Evolutionary conservation across 805 yeast genomes (phyloP).

Genomic region (Komagataella mondaviorum): DNA sequence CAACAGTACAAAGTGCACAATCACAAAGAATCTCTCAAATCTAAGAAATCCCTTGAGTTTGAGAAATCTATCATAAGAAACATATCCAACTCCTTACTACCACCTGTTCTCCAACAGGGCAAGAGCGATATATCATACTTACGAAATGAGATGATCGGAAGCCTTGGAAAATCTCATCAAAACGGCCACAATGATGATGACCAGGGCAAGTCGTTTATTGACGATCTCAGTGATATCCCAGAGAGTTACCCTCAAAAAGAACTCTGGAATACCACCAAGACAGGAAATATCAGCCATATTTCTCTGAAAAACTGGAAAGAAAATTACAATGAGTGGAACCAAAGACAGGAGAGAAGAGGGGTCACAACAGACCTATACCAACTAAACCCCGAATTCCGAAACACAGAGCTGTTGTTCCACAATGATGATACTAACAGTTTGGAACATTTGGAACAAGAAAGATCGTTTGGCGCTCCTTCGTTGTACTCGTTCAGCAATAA

Average conservation of each 20-base stretch:
- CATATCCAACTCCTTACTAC: constrained; percentile 3
- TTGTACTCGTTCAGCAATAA: not conserved
- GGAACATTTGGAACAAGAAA: not conserved
- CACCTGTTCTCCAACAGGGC: constrained; percentile 5
- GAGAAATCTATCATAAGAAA: constrained; percentile 2
- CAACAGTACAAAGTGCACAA: not conserved
- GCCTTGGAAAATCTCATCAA: not conserved
- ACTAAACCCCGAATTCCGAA: not conserved
- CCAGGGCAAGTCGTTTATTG: not conserved
- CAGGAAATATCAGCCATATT: not conserved
- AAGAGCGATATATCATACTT: constrained; percentile 2
- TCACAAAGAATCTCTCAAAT: not conserved
- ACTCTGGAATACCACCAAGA: not conserved
- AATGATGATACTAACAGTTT: not conserved
- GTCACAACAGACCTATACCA: not conserved
- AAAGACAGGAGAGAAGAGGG: not conserved
- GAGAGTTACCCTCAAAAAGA: not conserved
- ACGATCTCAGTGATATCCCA: not conserved
- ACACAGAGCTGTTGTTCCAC: not conserved
- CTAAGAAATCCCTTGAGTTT: not conserved
- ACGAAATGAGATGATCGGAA: not conserved
- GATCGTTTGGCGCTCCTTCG: not conserved
- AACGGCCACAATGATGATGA: too few species aligned
- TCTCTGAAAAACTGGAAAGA: not conserved
- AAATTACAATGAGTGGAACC: not conserved